These are phyloP conservation scores for Carex littledalei DNA, from an alignment of 176 grass and related monocot species.

Conservation along the genomic window DNA sequence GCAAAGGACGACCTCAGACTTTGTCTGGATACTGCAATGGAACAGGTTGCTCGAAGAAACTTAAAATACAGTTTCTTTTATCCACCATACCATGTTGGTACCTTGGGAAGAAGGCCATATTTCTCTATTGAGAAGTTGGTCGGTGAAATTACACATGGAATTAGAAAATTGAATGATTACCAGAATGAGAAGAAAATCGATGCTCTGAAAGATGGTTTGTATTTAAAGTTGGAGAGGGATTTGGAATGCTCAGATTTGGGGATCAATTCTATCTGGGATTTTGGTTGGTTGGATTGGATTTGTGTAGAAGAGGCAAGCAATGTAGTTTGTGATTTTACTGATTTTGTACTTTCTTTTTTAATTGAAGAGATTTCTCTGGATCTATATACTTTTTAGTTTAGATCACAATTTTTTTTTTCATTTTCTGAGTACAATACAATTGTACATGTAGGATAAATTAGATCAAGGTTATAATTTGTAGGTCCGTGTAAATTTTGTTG, in stretches of 20 bases:
- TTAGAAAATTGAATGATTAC: conserved; percentile 35
- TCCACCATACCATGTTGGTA: conserved; percentile 14
- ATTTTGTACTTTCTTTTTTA: conserved; percentile 37
- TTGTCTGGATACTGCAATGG: conserved; percentile 36
- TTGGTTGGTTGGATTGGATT: conserved; percentile 57
- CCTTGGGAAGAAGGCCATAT: conserved; percentile 14
- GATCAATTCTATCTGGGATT: conserved; percentile 50
- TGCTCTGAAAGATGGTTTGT: conserved; percentile 33
- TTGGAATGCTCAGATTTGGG: conserved; percentile 29
- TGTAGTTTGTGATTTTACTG: conserved; percentile 36
- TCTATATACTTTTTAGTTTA: conserved; percentile 6
- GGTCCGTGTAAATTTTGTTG: neutral
- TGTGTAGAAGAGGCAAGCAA: conserved; percentile 52
- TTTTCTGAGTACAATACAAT: neutral
- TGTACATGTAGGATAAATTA: neutral
- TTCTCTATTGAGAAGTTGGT: conserved; percentile 47
- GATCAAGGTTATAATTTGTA: neutral
- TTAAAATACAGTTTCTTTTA: conserved; percentile 12
- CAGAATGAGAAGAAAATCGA: neutral
- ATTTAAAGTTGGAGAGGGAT: conserved; percentile 70
- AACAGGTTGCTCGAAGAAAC: conserved; percentile 49
- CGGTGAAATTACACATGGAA: conserved; percentile 25
- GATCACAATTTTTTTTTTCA: neutral
- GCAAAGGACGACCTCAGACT: conserved; percentile 33
- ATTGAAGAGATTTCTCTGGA: conserved; percentile 48